phyloP scores from a whole-genome alignment of 2,329 filamentous ascomycete species.

The Colletotrichum shisoi region DNA sequence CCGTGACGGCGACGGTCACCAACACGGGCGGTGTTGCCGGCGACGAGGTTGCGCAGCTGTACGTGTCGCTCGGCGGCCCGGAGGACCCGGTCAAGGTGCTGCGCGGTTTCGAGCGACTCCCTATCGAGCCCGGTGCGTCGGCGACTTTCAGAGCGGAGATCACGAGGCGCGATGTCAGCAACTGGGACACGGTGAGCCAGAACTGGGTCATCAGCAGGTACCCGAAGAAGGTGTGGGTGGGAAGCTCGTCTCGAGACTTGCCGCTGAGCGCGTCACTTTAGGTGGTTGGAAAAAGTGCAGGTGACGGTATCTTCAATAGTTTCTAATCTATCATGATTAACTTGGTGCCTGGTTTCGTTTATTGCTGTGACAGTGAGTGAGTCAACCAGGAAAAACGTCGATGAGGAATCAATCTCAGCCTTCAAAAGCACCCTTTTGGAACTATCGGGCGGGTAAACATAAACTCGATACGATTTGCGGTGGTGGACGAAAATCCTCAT shows the following conservation, averaged over 20 bases:
- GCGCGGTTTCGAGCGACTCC: constrained; percentile 81
- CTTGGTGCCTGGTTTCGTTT: no score
- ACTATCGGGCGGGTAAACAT: neutral
- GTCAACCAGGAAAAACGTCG: no score
- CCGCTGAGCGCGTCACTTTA: constrained; percentile 51
- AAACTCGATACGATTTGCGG: neutral
- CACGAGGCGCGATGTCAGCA: constrained; percentile 82
- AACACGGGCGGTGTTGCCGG: constrained; percentile 73
- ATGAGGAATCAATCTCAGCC: no score
- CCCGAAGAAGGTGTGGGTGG: constrained; percentile 64
- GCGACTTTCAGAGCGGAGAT: constrained; percentile 72
- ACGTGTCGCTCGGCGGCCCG: constrained; percentile 81
- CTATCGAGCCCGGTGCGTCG: constrained; percentile 73
- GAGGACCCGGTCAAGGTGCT: constrained; percentile 73
- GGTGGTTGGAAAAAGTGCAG: constrained; percentile 16
- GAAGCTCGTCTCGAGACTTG: constrained; percentile 64
- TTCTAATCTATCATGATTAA: constrained; percentile 18
- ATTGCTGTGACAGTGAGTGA: no score
- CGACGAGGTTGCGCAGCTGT: constrained; percentile 79
- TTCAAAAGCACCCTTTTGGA: no score
- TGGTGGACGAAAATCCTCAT: neutral
- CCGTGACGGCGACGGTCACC: constrained; percentile 70
- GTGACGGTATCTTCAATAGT: constrained; percentile 4
- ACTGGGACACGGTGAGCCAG: constrained; percentile 82
- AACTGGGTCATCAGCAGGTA: constrained; percentile 76